Conservation (phyloP, 371 early-diverging fungal genomes). For the Rhizopus microsporus region DNA sequence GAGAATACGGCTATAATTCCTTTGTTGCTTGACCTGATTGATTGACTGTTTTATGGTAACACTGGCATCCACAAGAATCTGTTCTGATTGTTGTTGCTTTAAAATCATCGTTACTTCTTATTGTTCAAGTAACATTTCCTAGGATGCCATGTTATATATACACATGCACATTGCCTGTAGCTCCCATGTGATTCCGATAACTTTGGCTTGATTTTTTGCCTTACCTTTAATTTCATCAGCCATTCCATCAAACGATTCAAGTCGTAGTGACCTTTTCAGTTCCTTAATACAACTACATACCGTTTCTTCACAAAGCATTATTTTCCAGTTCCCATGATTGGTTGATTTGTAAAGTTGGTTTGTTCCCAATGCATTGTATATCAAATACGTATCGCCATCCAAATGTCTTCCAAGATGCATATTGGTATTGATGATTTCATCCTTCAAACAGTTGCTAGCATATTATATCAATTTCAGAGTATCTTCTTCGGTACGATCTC, state of each 20-base stretch:
- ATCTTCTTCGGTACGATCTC: conserved; percentile 21
- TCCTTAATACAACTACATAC: conserved; percentile 22
- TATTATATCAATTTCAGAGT: conserved; percentile 24
- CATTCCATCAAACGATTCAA: conserved; percentile 17
- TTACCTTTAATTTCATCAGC: conserved; percentile 18
- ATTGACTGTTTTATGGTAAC: conserved; percentile 16
- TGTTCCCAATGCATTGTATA: conserved; percentile 14
- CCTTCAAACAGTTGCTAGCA: conserved; percentile 18
- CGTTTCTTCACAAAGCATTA: conserved; percentile 23
- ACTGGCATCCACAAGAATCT: conserved; percentile 6
- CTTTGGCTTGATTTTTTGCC: conserved; percentile 15
- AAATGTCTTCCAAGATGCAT: conserved; percentile 20
- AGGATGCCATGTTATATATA: conserved; percentile 14
- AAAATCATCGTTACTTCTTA: conserved; percentile 14
- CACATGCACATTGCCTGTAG: conserved; percentile 13
- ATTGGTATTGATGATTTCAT: conserved; percentile 16
- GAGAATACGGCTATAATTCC: conserved; percentile 11
- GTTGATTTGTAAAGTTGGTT: conserved; percentile 17
- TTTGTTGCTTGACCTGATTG: conserved; percentile 15
- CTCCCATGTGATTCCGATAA: conserved; percentile 12
- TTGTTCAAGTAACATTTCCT: conserved; percentile 21
- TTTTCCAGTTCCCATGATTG: conserved; percentile 18
- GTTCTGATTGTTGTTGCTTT: conserved; percentile 15
- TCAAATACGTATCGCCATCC: conserved; percentile 15
- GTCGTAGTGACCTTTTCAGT: conserved; percentile 21